Percentiles rank a stretch among this genome's conserved stretches.
Evolutionary conservation across 768 basidiomycete species (phyloP).

Genomic region (Sarcodon aspratus): DNA sequence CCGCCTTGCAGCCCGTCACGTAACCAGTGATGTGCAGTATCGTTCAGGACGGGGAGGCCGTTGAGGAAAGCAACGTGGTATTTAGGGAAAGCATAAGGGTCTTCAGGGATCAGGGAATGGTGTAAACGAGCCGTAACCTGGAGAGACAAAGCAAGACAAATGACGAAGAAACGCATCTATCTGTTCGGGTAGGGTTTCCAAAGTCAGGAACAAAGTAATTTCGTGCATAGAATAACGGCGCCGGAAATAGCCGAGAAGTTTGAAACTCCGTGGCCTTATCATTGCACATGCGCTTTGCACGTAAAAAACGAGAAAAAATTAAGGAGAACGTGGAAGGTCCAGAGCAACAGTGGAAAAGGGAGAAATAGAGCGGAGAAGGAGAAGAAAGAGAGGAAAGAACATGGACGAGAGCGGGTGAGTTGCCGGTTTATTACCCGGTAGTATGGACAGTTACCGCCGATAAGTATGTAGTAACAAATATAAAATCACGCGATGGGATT

Average conservation of each 20-base stretch:
- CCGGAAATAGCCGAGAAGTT: too few species aligned
- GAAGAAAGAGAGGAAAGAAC: neutral
- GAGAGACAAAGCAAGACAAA: slow-evolving; percentile 1
- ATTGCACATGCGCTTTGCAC: too few species aligned
- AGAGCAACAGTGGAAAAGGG: too few species aligned
- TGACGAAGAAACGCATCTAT: too few species aligned
- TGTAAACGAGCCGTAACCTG: slow-evolving; percentile 29
- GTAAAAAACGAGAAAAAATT: too few species aligned
- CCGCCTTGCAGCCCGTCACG: slow-evolving; percentile 62
- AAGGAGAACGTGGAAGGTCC: too few species aligned
- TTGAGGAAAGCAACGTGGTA: slow-evolving; percentile 72
- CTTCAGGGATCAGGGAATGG: slow-evolving; percentile 56
- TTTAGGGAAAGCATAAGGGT: slow-evolving; percentile 74
- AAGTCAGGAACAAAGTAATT: slow-evolving; percentile 2
- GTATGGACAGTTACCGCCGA: neutral
- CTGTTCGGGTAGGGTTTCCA: slow-evolving; percentile 5
- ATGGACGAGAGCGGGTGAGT: neutral
- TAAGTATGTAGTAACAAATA: neutral
- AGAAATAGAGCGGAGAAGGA: too few species aligned
- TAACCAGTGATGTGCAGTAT: slow-evolving; percentile 71
- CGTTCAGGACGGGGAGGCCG: slow-evolving; percentile 57
- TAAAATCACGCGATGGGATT: too few species aligned
- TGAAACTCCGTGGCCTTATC: too few species aligned
- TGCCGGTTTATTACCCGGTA: neutral
- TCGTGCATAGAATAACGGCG: too few species aligned